phyloP scores from a whole-genome alignment of 129 eudicot genomes.

The Escallonia herrerae region DNA sequence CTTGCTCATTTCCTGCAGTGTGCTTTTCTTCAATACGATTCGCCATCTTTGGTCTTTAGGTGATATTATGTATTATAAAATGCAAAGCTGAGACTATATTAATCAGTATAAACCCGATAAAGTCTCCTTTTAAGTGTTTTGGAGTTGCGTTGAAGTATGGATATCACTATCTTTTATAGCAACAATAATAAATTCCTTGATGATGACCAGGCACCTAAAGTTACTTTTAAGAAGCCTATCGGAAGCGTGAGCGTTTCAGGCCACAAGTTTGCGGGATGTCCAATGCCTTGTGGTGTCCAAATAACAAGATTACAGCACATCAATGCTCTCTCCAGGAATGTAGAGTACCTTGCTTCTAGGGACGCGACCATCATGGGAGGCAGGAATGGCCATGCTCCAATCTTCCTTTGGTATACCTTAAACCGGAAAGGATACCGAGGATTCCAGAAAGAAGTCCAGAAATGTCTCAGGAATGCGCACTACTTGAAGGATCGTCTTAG shows the following conservation, averaged over 20 bases:
- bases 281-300: conserved; percentile 39
- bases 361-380: conserved; percentile 46
- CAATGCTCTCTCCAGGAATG: conserved; percentile 20
- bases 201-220: conserved; percentile 19
- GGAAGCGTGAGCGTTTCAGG: conserved; percentile 39
- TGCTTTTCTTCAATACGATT: too few species aligned
- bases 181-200: background rate
- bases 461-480: conserved; percentile 33
- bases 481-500: conserved; percentile 26
- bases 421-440: conserved; percentile 29
- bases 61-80: too few species aligned
- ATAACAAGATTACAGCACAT: conserved; percentile 38
- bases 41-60: too few species aligned
- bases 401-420: conserved; percentile 39
- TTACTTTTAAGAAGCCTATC: conserved; percentile 35
- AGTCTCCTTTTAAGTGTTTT: too few species aligned
- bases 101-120: too few species aligned
- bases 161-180: too few species aligned
- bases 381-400: conserved; percentile 42
- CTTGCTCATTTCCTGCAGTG: too few species aligned
- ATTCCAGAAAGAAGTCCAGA: conserved; percentile 30
- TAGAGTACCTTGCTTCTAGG: conserved; percentile 35
- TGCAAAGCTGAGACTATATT: too few species aligned
- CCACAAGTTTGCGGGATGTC: conserved; percentile 38
- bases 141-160: too few species aligned